A percentile compares a stretch with the other conserved stretches of the same genome.
Evolutionary conservation across 208 protist genomes (phyloP).

Genomic region (Trichomonas vaginalis): DNA sequence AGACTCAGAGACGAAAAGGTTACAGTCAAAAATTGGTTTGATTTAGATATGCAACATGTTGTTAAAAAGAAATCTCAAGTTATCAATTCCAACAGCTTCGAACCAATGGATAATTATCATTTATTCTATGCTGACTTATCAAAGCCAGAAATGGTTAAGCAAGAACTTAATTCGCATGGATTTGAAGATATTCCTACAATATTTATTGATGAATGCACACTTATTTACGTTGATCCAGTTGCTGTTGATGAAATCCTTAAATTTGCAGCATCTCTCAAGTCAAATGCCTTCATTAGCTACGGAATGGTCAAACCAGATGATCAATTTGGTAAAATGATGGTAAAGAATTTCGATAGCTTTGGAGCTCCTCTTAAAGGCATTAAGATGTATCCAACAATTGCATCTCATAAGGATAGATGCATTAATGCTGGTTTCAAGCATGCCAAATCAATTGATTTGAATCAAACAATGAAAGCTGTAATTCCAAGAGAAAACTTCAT

Average conservation of each 20-base stretch:
- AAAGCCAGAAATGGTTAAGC: neutral
- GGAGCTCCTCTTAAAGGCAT: neutral
- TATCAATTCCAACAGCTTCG: neutral
- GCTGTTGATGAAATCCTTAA: neutral
- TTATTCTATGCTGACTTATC: neutral
- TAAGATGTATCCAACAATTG: neutral
- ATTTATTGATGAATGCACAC: neutral
- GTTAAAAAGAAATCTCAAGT: neutral
- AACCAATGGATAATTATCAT: neutral
- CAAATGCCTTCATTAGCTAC: neutral
- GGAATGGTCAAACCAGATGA: neutral
- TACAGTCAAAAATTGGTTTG: neutral
- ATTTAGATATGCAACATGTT: neutral
- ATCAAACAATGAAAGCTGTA: neutral
- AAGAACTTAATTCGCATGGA: neutral
- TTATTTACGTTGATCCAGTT: neutral
- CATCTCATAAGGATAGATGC: neutral
- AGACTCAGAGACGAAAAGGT: neutral
- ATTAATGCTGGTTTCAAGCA: neutral
- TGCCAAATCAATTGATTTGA: neutral
- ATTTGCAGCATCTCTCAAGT: neutral
- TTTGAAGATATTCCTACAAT: neutral
- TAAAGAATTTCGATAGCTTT: neutral
- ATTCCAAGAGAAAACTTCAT: neutral
- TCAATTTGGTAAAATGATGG: neutral